These are phyloP conservation scores for Centrapalus pauciflorus DNA, from an alignment of 129 eudicot genomes.

Conservation along the genomic window DNA sequence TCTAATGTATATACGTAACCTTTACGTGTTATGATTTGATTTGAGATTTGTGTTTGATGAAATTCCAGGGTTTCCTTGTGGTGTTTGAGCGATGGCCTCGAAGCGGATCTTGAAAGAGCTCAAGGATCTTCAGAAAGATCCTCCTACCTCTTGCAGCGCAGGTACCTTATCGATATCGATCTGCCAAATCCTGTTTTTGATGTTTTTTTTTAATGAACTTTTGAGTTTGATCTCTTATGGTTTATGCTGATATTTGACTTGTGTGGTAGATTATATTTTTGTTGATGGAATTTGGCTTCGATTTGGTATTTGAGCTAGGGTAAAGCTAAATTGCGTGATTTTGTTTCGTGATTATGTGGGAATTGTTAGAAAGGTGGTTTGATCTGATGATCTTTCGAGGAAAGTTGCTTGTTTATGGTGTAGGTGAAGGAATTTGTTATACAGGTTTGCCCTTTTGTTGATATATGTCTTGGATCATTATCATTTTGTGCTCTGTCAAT, in stretches of 20 bases:
- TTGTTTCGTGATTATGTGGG: constrained; percentile 1
- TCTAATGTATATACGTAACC: not conserved
- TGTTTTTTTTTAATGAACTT: not conserved
- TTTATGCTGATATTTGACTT: not conserved
- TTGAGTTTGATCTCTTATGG: not conserved
- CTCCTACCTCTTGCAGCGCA: constrained; percentile 77
- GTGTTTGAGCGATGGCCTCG: constrained; percentile 53
- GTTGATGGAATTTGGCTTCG: not conserved
- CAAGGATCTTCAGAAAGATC: constrained; percentile 75
- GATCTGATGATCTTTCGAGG: not conserved
- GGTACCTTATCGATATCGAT: constrained; percentile 27
- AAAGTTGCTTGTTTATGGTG: not conserved
- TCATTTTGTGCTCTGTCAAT: not conserved
- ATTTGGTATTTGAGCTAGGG: not conserved
- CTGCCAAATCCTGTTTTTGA: not conserved
- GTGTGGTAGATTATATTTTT: not conserved
- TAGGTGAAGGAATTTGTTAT: not conserved
- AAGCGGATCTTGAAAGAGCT: constrained; percentile 70
- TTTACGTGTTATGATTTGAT: constrained; percentile 3
- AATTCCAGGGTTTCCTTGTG: constrained; percentile 23
- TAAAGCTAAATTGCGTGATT: not conserved
- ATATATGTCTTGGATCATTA: not conserved
- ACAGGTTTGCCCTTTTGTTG: not conserved
- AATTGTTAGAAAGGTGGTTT: not conserved
- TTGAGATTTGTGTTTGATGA: constrained; percentile 28